Evolutionary conservation across 2,329 filamentous ascomycete genomes (phyloP), one percentile per base, ranked within the genome.

Genomic region (Ambrosiella cleistominuta): DNA sequence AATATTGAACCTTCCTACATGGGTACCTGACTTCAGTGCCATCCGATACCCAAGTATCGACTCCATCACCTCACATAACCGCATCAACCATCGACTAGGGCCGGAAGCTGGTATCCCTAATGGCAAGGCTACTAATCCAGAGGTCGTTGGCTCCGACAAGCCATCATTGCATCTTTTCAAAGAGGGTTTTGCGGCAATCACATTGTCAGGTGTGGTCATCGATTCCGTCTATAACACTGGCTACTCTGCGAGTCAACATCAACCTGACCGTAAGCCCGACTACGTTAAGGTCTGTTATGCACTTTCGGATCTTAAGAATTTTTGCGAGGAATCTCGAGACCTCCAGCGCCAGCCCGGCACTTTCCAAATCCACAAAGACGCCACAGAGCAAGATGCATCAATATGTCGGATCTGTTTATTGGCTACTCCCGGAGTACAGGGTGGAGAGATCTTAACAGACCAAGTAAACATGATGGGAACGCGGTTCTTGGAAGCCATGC

Each of bases 21-120:
- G 57, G 57, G 52, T 54, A 17, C 57, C 57, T 12, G 57, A 58
- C 12, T 58, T 58, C 42, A 49, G 40, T 39, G 42, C 44, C 8
- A 45, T 49, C 15, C 39, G 35, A 3, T 52, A 58, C n/a, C 57
- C 57, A 8, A 58, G 7, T 11, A 58, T 55, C 7, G 57, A 58
- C 42, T 54, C 39, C 7, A 15, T 47, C 8, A 49, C 51, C 19
- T 49, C 19, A 9, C n/a, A 27, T 19, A 38, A 47, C n/a, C 17
- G 45, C 39, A n/a, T 58, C n/a, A 37, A 45, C n/a, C 38, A 36
- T 9, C 13, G 12, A 17, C 27, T 49, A 9, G 15, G 12, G n/a
- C 36, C 35, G 2, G 12, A 11, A n/a, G 40, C 50, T 17, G 57
- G 50, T 19, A 55, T 54, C 5, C 57, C 57, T 17, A 58, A 15